phyloP scores from a whole-genome alignment of 2,329 filamentous ascomycete species.

The Epichloe festucae region DNA sequence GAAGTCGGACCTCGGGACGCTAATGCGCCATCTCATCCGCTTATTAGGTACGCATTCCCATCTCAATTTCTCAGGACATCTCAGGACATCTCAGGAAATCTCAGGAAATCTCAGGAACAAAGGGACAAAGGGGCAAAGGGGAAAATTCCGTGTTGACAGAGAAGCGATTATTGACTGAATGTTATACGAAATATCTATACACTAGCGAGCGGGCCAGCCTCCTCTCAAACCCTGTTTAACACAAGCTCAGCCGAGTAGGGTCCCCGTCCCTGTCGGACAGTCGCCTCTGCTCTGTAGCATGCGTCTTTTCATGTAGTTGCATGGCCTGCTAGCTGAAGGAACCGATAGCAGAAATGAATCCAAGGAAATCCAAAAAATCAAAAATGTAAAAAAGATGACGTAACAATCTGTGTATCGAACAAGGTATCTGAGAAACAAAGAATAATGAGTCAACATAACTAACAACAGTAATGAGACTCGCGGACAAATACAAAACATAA shows the following conservation, averaged over 20 bases:
- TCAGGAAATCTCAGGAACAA: not conserved
- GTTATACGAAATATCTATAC: conserved; percentile 22
- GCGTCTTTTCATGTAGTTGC: conserved; percentile 1
- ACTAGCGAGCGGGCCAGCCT: conserved; percentile 19
- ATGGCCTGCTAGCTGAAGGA: not conserved
- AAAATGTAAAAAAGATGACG: conserved; percentile 1
- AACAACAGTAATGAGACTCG: conserved; percentile 12
- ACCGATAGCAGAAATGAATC: not conserved
- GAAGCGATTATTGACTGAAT: conserved; percentile 18
- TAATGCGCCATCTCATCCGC: not conserved
- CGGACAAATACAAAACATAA: conserved; percentile 12
- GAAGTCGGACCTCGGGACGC: too few relatives aligned
- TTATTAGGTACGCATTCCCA: not conserved
- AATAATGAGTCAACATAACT: conserved; percentile 10
- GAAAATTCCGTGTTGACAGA: conserved; percentile 3
- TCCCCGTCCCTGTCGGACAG: not conserved
- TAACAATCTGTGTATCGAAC: conserved; percentile 38
- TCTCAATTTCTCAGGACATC: not conserved
- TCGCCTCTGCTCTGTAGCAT: not conserved
- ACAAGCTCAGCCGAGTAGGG: not conserved
- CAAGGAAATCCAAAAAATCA: not conserved
- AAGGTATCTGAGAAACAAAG: conserved; percentile 39
- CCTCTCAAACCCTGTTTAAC: conserved; percentile 9
- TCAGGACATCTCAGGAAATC: not conserved
- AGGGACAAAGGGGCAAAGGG: not conserved